A percentile compares a stretch with the other conserved stretches of the same genome.
These are phyloP conservation scores for Saccharomycopsis hybrid DNA, from an alignment of 1,139 yeast genomes.

Conservation along the genomic window DNA sequence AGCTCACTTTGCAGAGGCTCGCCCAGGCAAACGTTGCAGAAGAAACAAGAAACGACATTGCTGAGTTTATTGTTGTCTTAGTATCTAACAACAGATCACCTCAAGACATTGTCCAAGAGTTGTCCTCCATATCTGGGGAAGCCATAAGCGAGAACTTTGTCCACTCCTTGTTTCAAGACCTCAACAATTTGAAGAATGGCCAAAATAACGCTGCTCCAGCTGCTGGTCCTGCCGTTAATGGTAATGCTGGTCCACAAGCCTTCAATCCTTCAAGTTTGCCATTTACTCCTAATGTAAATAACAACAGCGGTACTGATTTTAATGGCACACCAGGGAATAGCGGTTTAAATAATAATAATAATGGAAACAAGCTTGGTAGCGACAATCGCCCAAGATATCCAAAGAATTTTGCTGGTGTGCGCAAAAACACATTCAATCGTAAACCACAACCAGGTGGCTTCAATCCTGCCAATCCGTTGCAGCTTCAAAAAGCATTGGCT, in stretches of 20 bases:
- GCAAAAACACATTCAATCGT: slow-evolving; percentile 5
- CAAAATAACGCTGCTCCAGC: slow-evolving; percentile 19
- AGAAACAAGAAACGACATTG: slow-evolving; percentile 45
- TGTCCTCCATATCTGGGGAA: slow-evolving; percentile 59
- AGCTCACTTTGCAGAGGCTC: slow-evolving; percentile 8
- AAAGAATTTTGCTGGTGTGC: slow-evolving; percentile 6
- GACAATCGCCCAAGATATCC: slow-evolving; percentile 5
- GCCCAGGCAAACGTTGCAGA: slow-evolving; percentile 13
- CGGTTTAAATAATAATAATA: background rate
- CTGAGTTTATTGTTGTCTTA: slow-evolving; percentile 71
- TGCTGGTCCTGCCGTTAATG: slow-evolving; percentile 16
- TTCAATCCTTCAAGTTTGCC: slow-evolving; percentile 1
- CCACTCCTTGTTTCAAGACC: slow-evolving; percentile 49
- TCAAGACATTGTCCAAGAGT: slow-evolving; percentile 58
- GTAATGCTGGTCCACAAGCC: slow-evolving; percentile 4
- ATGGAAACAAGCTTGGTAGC: slow-evolving; percentile 15
- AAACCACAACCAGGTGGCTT: slow-evolving; percentile 1
- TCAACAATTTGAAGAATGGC: slow-evolving; percentile 34
- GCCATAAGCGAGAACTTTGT: slow-evolving; percentile 46
- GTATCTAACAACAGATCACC: slow-evolving; percentile 66
- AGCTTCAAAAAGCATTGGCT: slow-evolving; percentile 25
- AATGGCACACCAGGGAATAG: slow-evolving; percentile 4
- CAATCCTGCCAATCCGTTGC: slow-evolving; percentile 22
- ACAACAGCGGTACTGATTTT: background rate
- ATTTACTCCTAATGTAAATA: background rate